These are phyloP conservation scores for Colletotrichum cordylinicola DNA, from an alignment of 2,329 filamentous ascomycete genomes.

Conservation along the genomic window DNA sequence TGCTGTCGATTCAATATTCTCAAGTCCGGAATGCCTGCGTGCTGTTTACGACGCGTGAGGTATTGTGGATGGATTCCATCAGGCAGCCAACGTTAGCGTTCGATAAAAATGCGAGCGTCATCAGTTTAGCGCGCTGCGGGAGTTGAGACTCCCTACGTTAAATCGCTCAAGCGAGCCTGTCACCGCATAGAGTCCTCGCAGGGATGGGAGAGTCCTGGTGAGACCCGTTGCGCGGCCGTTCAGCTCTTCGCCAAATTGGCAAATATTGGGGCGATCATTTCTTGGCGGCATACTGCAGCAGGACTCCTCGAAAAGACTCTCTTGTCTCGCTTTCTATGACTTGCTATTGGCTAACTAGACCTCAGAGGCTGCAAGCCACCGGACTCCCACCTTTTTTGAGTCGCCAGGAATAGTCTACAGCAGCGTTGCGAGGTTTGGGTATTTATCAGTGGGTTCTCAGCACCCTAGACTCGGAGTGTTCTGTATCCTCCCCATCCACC, in stretches of 20 bases:
- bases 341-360: not conserved
- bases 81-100: not conserved
- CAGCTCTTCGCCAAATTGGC: not conserved
- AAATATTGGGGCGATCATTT: not conserved
- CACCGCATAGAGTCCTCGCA: not conserved
- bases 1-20: not conserved
- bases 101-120: not conserved
- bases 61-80: accelerated
- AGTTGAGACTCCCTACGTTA: not conserved
- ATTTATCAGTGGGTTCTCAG: not conserved
- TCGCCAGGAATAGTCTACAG: not conserved
- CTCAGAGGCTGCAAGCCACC: not conserved
- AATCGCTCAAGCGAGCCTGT: not conserved
- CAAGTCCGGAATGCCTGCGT: not conserved
- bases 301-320: not conserved
- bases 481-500: not conserved
- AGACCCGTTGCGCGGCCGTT: not conserved
- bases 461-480: accelerated
- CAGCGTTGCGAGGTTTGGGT: not conserved
- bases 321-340: not conserved
- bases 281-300: not conserved
- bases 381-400: not conserved
- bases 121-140: not conserved
- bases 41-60: not conserved
- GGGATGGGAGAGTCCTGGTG: not conserved